Base-by-base conservation (phyloP, 1,139 yeast species). In the Hyphopichia pseudoburtonii region DNA sequence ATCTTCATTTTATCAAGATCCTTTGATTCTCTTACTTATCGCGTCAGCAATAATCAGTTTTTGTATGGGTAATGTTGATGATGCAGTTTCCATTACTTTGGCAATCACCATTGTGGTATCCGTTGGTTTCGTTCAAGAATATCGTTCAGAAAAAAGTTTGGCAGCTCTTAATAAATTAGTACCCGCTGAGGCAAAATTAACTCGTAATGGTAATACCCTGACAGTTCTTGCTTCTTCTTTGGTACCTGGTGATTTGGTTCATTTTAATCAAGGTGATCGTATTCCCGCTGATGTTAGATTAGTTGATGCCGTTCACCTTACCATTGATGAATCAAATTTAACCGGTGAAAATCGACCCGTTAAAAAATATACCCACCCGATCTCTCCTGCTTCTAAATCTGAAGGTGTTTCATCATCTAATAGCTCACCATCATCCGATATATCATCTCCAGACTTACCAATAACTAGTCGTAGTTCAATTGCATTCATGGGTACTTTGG, bases 101-200 rank as follows among this genome's bases (percentile, higher is more conserved):
- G 97, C 97, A 5, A 86, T 90, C 40, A 52, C 86, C 28, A 89
- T 90, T 48, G 97, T 90, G 22, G 96, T 90, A 7, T 78, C 94
- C 0, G 98, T 92, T 22, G 98, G 97, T 0, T 92, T 92, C 62
- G 90, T 92, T 17, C 98, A 92, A 62, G 98, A 92, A 59, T 89
- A 89, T 57, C 75, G 97, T 51, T 86, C 96, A 0, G 98, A 92
- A 57, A 86, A 92, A 65, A 86, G 96, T 3, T 68, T 92, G 41
- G 95, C 88, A 54, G 97, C 97, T 0, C 75, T 92, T 46, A 89
- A 85, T 57, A 84, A 86, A 53, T 74, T 92, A 46, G 97, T 92
- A 4, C 97, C 98, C 1, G 96, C 95, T 12, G 87, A 86, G 54
- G 94, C 96, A 21, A 90, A 89, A 56, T 73, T 92, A 40, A 83